Evolutionary conservation across 1,284 basidiomycete species (phyloP), one percentile per base, ranked within the genome.

Genomic region (Ganoderma lingzhi): DNA sequence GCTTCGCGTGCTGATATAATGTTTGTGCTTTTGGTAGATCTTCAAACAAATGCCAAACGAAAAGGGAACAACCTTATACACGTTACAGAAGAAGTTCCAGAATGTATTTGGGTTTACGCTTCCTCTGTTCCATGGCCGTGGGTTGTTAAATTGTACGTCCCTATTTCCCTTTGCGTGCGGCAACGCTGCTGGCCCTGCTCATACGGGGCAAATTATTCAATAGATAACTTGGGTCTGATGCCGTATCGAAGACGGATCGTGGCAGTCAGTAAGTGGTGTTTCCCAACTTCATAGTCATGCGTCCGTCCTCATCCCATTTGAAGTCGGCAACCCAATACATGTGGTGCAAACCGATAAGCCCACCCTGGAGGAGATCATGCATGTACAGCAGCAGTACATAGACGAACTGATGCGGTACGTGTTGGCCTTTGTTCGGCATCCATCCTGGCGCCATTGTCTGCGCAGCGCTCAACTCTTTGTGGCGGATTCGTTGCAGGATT

Each of bases 1-100:
- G n/a, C 5, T 19, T 39, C 19, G n/a, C 37, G 58, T 35, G 5
- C 6, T 56, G 15, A 51, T n/a, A 65, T 62, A 4, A 63, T 63
- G 35, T 9, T 28, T 2, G 70, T 32, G 65, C 28, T 58, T 42
- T 30, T 28, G 19, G 12, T 73, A 97, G 93, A 97, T 99, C 65
- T 99, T 96, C 76, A 88, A 96, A 73, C 97, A 99, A 84, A 93
- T 99, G 88, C 92, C 96, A 1, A 99, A 98, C 78, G 91, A 96
- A 76, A 93, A 92, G 75, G 97, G 97, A 0, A 98, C 97, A 0
- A 90, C 90, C n/a, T 82, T 99, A 44, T 94, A 96, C 82, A 87
- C 84, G 30, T 76, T 98, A 10, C 96, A 99, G 81, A 95, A 95
- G 80, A 90, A 90, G 75, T 98, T 99, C 80, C 96, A 98, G 80